Evolutionary conservation across 1,284 basidiomycete species (phyloP).

Genomic region (Anthracocystis panici-leucophaei): DNA sequence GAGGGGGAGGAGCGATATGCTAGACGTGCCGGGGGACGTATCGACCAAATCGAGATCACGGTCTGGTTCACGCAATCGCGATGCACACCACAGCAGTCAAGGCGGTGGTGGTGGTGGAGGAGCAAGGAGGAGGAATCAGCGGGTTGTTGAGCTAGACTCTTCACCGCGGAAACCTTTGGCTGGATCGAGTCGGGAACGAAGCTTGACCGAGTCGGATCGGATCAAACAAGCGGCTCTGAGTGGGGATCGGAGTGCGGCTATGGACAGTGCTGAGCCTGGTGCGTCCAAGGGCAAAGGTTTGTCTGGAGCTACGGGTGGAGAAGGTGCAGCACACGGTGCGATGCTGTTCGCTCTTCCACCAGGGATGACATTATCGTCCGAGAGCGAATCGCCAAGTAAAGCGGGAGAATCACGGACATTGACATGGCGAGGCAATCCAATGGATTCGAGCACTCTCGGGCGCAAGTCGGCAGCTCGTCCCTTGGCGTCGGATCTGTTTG

Average conservation of each 20-base stretch:
- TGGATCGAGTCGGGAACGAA: slow-evolving; percentile 8
- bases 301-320: neutral
- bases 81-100: neutral
- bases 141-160: slow-evolving; percentile 43
- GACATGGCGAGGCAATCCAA: slow-evolving; percentile 14
- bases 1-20: slow-evolving; percentile 18
- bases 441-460: slow-evolving; percentile 25
- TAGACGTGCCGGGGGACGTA: neutral
- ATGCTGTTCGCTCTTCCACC: slow-evolving; percentile 24
- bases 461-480: slow-evolving; percentile 22
- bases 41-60: slow-evolving; percentile 9
- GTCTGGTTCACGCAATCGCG: slow-evolving; percentile 13
- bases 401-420: slow-evolving; percentile 2
- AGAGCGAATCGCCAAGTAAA: neutral
- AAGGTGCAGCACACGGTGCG: slow-evolving; percentile 6
- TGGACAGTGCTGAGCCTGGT: slow-evolving; percentile 10
- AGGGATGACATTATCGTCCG: neutral
- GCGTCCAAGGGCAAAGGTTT: neutral
- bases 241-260: slow-evolving; percentile 21
- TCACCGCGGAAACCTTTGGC: slow-evolving; percentile 26
- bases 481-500: slow-evolving; percentile 18
- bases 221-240: slow-evolving; percentile 50
- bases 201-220: slow-evolving; percentile 43
- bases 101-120: neutral
- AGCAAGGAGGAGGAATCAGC: slow-evolving; percentile 31